Conservation (phyloP, 345 rosid genomes). For the Draba incana region DNA sequence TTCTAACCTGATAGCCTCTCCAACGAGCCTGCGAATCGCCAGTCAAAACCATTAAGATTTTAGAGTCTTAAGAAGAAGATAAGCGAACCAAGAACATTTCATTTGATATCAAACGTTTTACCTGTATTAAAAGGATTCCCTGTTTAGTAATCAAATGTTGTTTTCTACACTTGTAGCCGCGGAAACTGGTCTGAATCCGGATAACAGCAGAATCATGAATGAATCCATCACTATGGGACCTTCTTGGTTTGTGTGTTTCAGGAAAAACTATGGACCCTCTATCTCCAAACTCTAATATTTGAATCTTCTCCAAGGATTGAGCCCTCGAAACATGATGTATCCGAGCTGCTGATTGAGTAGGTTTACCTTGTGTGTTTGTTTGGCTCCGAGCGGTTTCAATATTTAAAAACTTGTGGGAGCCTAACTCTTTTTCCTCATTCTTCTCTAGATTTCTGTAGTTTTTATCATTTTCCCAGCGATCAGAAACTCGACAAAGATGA, state of each 20-base stretch:
- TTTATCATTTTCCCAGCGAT: neutral
- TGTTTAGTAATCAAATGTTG: conserved; percentile 58
- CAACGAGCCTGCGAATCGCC: conserved; percentile 59
- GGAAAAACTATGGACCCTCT: conserved; percentile 55
- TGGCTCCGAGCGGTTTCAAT: neutral
- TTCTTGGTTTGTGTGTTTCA: conserved; percentile 52
- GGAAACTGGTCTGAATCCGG: conserved; percentile 68
- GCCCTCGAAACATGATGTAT: conserved; percentile 68
- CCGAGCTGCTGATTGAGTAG: conserved; percentile 73
- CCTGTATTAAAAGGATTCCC: conserved; percentile 74
- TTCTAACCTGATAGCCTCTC: conserved; percentile 81
- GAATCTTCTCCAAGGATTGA: conserved; percentile 69
- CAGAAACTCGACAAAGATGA: conserved; percentile 11
- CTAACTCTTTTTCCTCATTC: neutral
- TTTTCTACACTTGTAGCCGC: conserved; percentile 75
- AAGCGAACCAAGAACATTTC: conserved; percentile 3
- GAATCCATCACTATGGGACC: conserved; percentile 37
- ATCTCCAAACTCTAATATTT: conserved; percentile 51
- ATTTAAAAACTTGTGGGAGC: neutral
- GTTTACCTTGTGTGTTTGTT: conserved; percentile 48
- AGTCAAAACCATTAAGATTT: neutral
- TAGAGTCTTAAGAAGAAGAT: neutral
- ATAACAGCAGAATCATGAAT: conserved; percentile 59
- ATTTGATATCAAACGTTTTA: neutral
- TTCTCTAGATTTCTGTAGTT: neutral